A percentile compares a stretch with the other conserved stretches of the same genome.
phyloP scores from a whole-genome alignment of 1,284 basidiomycete genomes.

The Puccinia coronata region DNA sequence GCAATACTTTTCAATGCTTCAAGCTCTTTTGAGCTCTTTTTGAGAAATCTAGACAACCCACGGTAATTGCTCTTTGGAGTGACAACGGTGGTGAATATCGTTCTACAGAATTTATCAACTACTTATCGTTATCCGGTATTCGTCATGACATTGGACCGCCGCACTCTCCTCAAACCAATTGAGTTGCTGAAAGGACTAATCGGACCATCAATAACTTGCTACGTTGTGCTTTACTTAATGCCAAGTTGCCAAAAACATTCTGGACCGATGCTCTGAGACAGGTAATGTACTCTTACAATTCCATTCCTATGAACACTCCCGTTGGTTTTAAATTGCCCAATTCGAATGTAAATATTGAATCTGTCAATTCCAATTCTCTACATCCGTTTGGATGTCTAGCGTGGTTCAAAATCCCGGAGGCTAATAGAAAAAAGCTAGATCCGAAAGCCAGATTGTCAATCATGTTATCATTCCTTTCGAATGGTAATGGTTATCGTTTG shows the following conservation, averaged over 20 bases:
- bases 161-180: slow-evolving; percentile 19
- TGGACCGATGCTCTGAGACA: neutral
- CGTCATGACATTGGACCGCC: neutral
- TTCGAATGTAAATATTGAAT: too few relatives aligned
- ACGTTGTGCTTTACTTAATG: neutral
- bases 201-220: too few relatives aligned
- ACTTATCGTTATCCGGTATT: neutral
- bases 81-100: slow-evolving; percentile 25
- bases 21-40: slow-evolving; percentile 56
- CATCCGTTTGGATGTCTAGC: too few relatives aligned
- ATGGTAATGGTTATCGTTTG: too few relatives aligned
- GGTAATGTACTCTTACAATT: neutral
- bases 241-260: neutral
- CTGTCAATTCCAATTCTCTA: too few relatives aligned
- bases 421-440: too few relatives aligned
- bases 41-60: slow-evolving; percentile 53
- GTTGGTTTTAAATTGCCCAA: neutral
- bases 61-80: neutral
- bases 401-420: too few relatives aligned
- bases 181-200: neutral
- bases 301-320: neutral
- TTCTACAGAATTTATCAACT: neutral
- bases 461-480: too few relatives aligned
- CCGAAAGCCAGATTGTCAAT: too few relatives aligned
- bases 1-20: slow-evolving; percentile 53